Evolutionary conservation across 2,329 filamentous ascomycete genomes (phyloP), one percentile per base, ranked within the genome.

Genomic region (Albophoma yamanashiensis): DNA sequence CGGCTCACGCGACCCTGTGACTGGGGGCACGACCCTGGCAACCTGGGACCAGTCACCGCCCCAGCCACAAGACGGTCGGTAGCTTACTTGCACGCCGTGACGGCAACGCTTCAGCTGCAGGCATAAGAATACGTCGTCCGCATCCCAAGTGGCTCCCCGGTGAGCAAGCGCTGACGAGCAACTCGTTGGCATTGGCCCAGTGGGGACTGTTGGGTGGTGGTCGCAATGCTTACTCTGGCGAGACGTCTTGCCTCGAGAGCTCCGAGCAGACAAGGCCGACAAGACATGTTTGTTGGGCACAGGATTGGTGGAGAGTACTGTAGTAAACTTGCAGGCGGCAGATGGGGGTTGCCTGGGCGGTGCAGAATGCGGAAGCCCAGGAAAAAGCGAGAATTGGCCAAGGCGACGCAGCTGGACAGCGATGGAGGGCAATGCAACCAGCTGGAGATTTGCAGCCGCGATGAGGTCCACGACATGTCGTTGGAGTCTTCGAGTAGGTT

Each of bases 1-100:
- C 57, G 47, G 38, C 31, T 22, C 59, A 58, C 62, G 58, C 56
- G 55, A 60, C 62, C 63, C 60, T 52, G 57, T 59, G 62, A 59
- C 60, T 45, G 38, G 60, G 62, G 60, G 56, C 34, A 40, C 15
- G 31, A 38, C 34, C 40, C 22, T n/a, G n/a, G n/a, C n/a, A n/a
- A n/a, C n/a, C n/a, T 38, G 25, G 50, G 36, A 53, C 31, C 1
- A 15, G 31, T 36, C 17, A n/a, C 50, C 50, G 50, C 50, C 31
- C 17, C 50, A 53, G 50, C 17, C 50, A 53, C 50, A 53, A 11
- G 20, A 8, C 27, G 31, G 27, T 6, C 27, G 31, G 27, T 6
- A 20, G 50, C 50, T 36, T 53, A 36, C 20, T n/a, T n/a, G 50
- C 20, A 11, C 27, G 47, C 27, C 27, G 20, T 6, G 47, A 52